Evolutionary conservation across 139 green algal genomes (phyloP), one percentile per base, ranked within the genome.

Genomic region (Chlorella sp.): DNA sequence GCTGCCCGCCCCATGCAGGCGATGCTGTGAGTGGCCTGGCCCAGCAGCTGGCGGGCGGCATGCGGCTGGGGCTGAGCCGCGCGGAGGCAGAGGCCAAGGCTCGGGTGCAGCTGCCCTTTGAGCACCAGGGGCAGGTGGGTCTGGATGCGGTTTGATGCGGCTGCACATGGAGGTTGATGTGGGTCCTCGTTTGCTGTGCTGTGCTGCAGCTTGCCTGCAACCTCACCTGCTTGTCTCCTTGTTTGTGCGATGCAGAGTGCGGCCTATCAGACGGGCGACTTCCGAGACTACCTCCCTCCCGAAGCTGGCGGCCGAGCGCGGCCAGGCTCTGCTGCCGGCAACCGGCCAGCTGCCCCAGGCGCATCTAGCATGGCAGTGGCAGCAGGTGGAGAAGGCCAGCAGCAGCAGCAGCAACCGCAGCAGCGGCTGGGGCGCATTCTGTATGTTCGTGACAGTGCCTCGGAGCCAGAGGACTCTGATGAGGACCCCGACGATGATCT

Each of bases 401-500:
- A 32, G 36, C 28, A 28, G 39, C 71, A 34, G 71, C 26, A 32
- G 73, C n/a, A n/a, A n/a, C n/a, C n/a, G n/a, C 73, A 65, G 73
- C n/a, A n/a, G n/a, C 39, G 41, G 63, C 88, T 96, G 62, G 94
- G 94, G 7, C 94, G 93, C 60, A 97, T 97, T 64, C 74, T 95
- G 75, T 97, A 97, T 64, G 89, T 95, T 25, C 83, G 94, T 0
- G 94, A 97, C 76, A 93, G 88, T 32, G 94, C 91, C 51, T 91
- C 88, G 26, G 94, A 96, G 86, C 82, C 51, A 60, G 51, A 90
- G 62, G 94, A 97, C 85, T 93, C 86, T 21, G 94, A 97, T 86
- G 92, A 97, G 85, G 94, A 97, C 68, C 93, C 93, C 15, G 94
- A 97, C 73, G 94, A 97, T 82, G 94, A 97, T 36, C 76, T 97